Evolutionary conservation across 768 basidiomycete species (phyloP), one percentile per base, ranked within the genome.

Genomic region (Panaeolus cyanescens): DNA sequence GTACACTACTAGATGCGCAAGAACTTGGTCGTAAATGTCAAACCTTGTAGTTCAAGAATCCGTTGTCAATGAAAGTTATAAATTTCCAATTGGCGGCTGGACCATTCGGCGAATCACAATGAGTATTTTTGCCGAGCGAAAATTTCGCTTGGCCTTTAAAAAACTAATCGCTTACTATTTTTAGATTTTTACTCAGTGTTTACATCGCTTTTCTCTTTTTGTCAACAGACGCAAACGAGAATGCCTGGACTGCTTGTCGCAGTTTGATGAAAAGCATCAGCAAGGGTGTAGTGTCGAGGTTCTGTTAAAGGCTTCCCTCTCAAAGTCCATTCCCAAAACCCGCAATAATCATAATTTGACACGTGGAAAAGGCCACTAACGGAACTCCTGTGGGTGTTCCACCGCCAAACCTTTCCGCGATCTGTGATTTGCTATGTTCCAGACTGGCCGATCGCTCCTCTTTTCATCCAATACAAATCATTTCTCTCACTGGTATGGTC

Each of bases 361-460:
- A 50, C 45, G 45, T 28, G 45, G 45, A 50, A 50, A 50, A 50
- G 45, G 45, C 45, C 25, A 50, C 30, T 12, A 15, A 50, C 45
- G 45, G 45, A 50, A 28, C 45, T 50, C 45, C 45, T 50, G 25
- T 50, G 25, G 25, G 25, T 25, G 45, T 50, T 50, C 45, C 45
- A 50, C n/a, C 25, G 45, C 45, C 45, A 50, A 50, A 50, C 9
- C 5, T 13, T 1, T 12, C 45, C 45, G 45, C 25, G 45, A 50
- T 50, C 45, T 40, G 45, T 50, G 45, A 50, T 50, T 50, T 50
- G 45, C 45, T 28, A 50, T 50, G 45, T 50, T 50, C 45, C 45
- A 50, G 45, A 50, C 45, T 50, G 25, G 2, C 45, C 45, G 45
- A 50, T 50, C 45, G 15, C 25, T 28, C 22, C 12, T 28, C 22